These are phyloP conservation scores for Rhizophora apiculata DNA, from an alignment of 345 rosid genomes.

Conservation along the genomic window DNA sequence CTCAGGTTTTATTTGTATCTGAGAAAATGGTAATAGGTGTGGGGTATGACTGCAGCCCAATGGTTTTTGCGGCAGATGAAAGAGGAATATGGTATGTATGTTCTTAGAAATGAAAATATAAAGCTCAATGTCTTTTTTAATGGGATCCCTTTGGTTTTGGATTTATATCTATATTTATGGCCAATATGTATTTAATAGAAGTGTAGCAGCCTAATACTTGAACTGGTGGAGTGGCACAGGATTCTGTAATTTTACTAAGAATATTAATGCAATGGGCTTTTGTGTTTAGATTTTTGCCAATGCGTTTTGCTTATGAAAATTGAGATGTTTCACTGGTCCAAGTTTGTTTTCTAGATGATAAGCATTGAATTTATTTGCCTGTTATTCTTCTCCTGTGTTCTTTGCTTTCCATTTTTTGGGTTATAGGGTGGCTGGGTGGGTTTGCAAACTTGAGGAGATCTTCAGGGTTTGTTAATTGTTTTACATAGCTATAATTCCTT, in stretches of 20 bases:
- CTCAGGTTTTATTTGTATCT: constrained; percentile 82
- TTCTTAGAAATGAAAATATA: not conserved
- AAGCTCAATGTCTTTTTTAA: not conserved
- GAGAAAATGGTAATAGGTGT: constrained; percentile 92
- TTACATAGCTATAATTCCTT: not conserved
- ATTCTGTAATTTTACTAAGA: too few species aligned
- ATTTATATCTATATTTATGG: not conserved
- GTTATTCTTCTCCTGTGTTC: not conserved
- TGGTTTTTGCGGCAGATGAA: constrained; percentile 96
- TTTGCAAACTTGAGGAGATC: not conserved
- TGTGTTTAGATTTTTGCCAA: not conserved
- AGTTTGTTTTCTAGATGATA: not conserved
- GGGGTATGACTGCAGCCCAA: constrained; percentile 90
- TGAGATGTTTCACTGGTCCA: not conserved
- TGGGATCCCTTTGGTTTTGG: not conserved
- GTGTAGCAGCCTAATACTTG: too few species aligned
- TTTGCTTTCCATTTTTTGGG: not conserved
- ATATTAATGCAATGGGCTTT: too few species aligned
- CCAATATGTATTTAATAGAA: too few species aligned
- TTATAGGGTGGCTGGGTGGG: not conserved
- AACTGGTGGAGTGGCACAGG: too few species aligned
- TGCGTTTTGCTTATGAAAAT: not conserved
- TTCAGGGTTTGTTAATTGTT: not conserved
- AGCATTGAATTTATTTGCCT: not conserved
- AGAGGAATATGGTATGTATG: constrained; percentile 83